Conservation (phyloP, 371 early-diverging fungal species). For the Parasitella parasitica region DNA sequence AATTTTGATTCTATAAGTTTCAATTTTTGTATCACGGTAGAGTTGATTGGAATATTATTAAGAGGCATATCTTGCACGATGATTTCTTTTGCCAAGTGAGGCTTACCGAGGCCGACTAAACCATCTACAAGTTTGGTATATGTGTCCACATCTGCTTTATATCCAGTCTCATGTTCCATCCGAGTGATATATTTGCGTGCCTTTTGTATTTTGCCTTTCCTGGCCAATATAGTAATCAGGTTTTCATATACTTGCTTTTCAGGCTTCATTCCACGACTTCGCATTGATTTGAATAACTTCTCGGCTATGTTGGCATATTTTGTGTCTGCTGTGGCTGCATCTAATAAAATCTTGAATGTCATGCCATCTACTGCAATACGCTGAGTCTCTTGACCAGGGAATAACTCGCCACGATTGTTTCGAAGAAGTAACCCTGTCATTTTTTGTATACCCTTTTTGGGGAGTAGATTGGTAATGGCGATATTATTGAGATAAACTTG, state of each 20-base stretch:
- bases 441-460: not conserved
- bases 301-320: conserved; percentile 9
- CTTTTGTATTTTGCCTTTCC: conserved; percentile 28
- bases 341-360: conserved; percentile 36
- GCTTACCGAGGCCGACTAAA: conserved; percentile 13
- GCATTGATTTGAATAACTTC: conserved; percentile 30
- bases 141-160: conserved; percentile 15
- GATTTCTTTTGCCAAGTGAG: conserved; percentile 20
- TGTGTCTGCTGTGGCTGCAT: conserved; percentile 13
- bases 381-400: conserved; percentile 1
- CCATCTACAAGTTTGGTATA: conserved; percentile 36
- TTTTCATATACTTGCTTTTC: conserved; percentile 17
- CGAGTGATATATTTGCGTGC: conserved; percentile 24
- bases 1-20: conserved; percentile 1
- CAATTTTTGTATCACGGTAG: not conserved
- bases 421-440: conserved; percentile 16
- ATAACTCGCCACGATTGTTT: conserved; percentile 23
- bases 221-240: conserved; percentile 23
- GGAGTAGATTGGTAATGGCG: conserved; percentile 20
- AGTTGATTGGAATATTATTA: conserved; percentile 1
- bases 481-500: conserved; percentile 41
- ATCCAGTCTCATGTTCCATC: conserved; percentile 27
- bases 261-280: conserved; percentile 27
- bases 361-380: conserved; percentile 24
- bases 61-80: conserved; percentile 14